Evolutionary conservation across 805 yeast species (phyloP).

Genomic region (Saccharomycopsis amapae): DNA sequence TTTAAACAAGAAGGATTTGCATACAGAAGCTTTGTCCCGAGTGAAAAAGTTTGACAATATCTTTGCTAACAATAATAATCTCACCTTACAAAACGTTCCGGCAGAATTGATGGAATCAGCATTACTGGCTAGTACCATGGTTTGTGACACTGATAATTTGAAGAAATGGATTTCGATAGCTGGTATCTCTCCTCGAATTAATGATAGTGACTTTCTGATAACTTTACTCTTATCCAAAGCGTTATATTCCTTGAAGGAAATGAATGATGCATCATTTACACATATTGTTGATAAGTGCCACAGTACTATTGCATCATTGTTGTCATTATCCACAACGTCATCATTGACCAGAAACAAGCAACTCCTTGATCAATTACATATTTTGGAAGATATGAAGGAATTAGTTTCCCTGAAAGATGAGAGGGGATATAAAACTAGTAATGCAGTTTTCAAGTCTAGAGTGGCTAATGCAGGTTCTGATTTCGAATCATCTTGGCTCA

Average conservation of each 20-base stretch:
- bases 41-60: neutral
- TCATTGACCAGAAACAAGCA: slow-evolving; percentile 46
- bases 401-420: slow-evolving; percentile 25
- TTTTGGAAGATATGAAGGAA: slow-evolving; percentile 49
- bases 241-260: slow-evolving; percentile 36
- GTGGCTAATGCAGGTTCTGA: slow-evolving; percentile 38
- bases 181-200: slow-evolving; percentile 35
- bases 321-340: slow-evolving; percentile 37
- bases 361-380: slow-evolving; percentile 48
- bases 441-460: slow-evolving; percentile 22
- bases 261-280: slow-evolving; percentile 31
- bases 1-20: slow-evolving; percentile 67
- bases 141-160: slow-evolving; percentile 47
- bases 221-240: slow-evolving; percentile 63
- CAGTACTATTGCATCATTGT: slow-evolving; percentile 42
- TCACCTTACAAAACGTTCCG: slow-evolving; percentile 28
- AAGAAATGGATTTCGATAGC: slow-evolving; percentile 52
- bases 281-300: slow-evolving; percentile 45
- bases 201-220: slow-evolving; percentile 47
- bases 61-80: neutral
- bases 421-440: neutral
- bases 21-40: slow-evolving; percentile 53
- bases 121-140: slow-evolving; percentile 63
- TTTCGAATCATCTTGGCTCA: slow-evolving; percentile 52
- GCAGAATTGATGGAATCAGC: slow-evolving; percentile 62